A percentile compares a stretch with the other conserved stretches of the same genome.
phyloP scores from a whole-genome alignment of 176 grass and related monocot genomes.

The Paspalum vaginatum region DNA sequence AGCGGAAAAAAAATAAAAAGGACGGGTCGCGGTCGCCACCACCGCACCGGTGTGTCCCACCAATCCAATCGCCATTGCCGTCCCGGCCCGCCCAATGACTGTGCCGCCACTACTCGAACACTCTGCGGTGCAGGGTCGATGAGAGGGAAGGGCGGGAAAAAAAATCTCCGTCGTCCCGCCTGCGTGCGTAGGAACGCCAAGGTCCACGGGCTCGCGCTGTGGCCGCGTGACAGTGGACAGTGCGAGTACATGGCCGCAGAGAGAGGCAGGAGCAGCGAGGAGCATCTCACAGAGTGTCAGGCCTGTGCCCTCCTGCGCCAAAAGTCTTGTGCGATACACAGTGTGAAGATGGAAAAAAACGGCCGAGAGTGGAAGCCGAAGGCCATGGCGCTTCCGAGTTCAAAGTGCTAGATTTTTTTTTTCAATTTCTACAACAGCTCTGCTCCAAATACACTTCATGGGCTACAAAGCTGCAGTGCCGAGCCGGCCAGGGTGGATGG shows the following conservation, averaged over 20 bases:
- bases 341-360: neutral
- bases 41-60: conserved; percentile 20
- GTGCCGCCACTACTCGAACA: neutral
- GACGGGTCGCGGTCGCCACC: conserved; percentile 34
- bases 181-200: conserved; percentile 16
- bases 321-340: neutral
- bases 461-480: neutral
- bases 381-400: neutral
- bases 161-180: no score
- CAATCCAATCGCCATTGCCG: conserved; percentile 19
- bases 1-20: no score
- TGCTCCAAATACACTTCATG: neutral
- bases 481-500: neutral
- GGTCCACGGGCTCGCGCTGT: neutral
- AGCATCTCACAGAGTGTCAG: conserved; percentile 27
- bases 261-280: neutral
- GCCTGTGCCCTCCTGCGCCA: neutral
- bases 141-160: neutral
- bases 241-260: neutral
- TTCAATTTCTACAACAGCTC: neutral
- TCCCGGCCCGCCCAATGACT: conserved; percentile 8
- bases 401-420: no score
- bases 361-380: neutral
- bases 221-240: neutral
- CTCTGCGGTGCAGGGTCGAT: neutral